Evolutionary conservation across 345 rosid genomes (phyloP), one percentile per base, ranked within the genome.

Genomic region (Bretschneidera sinensis): DNA sequence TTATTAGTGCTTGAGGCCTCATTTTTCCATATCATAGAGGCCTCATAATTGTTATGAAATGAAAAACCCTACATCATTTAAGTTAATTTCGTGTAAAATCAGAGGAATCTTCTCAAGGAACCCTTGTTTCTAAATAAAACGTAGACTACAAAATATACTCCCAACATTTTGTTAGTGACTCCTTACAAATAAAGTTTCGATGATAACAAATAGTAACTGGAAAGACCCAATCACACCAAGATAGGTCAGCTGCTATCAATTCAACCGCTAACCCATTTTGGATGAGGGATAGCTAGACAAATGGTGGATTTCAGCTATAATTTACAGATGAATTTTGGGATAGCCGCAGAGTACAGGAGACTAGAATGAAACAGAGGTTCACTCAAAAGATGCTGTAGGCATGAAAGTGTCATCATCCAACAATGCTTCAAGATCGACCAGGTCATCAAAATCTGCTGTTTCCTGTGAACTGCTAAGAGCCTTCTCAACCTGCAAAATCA

Each of bases 381-480:
- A 19, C 24, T 76, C 78, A 80, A n/a, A n/a, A 39, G 74, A 74
- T 64, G 67, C 74, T 6, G 73, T 51, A 15, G 75, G 60, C 86
- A 82, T 79, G 63, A 57, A 71, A 28, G 78, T 71, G 64, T 88
- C 86, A 21, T 75, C 75, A 22, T 75, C 87, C 69, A 79, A 71
- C 64, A 76, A 50, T 51, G 79, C 76, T 55, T 75, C 91, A 28
- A 86, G 66, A 72, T 84, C 90, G 19, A 82, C 71, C 60, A 80
- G 67, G 69, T 79, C 80, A 48, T 82, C 86, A 54, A 81, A 75
- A 60, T 72, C 83, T 1, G 45, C 54, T 28, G 77, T 59, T 51
- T 66, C 83, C 59, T 71, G 81, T 16, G 81, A 43, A 24, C 57
- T 57, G 59, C 55, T 72, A 65, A 74, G 68, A 52, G 66, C 77